Percentiles rank a stretch among this genome's conserved stretches.
phyloP scores from a whole-genome alignment of 306 rosid species.

The Senna tora region DNA sequence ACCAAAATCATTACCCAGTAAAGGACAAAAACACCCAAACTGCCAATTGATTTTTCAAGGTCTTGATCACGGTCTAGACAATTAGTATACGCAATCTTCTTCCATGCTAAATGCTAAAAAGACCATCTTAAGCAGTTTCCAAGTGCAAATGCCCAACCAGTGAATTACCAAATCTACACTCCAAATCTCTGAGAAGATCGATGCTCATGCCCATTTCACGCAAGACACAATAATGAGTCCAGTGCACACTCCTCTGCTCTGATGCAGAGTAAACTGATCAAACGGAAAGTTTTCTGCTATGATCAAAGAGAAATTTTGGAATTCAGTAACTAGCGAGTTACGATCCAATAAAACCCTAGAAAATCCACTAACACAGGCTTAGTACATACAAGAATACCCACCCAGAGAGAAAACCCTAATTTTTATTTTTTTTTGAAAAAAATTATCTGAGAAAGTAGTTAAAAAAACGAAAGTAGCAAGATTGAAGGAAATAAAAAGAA shows the following conservation, averaged over 20 bases:
- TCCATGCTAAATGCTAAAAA: conserved; percentile 62
- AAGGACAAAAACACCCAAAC: conserved; percentile 38
- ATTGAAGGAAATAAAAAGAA: conserved; percentile 40
- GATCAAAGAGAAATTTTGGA: conserved; percentile 37
- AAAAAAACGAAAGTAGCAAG: conserved; percentile 14
- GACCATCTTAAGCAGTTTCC: conserved; percentile 53
- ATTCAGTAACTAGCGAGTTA: conserved; percentile 37
- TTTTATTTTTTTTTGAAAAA: conserved; percentile 12
- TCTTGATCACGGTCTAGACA: conserved; percentile 50
- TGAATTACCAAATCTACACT: conserved; percentile 42
- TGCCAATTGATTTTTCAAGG: conserved; percentile 29
- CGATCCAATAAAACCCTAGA: conserved; percentile 52
- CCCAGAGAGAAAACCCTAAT: conserved; percentile 43
- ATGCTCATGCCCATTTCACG: conserved; percentile 45
- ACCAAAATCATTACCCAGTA: conserved; percentile 52
- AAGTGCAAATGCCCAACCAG: conserved; percentile 52
- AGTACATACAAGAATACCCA: conserved; percentile 25
- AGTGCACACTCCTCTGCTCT: conserved; percentile 28
- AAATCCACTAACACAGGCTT: conserved; percentile 28
- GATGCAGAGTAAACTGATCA: conserved; percentile 32
- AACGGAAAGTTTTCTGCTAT: conserved; percentile 34
- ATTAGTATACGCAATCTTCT: conserved; percentile 64
- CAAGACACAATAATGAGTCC: conserved; percentile 34
- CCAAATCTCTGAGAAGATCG: conserved; percentile 27
- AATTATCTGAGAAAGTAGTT: neutral